Evolutionary conservation across 352 stramenopile genomes (phyloP).

Genomic region (Salisapilia sapeloensis): DNA sequence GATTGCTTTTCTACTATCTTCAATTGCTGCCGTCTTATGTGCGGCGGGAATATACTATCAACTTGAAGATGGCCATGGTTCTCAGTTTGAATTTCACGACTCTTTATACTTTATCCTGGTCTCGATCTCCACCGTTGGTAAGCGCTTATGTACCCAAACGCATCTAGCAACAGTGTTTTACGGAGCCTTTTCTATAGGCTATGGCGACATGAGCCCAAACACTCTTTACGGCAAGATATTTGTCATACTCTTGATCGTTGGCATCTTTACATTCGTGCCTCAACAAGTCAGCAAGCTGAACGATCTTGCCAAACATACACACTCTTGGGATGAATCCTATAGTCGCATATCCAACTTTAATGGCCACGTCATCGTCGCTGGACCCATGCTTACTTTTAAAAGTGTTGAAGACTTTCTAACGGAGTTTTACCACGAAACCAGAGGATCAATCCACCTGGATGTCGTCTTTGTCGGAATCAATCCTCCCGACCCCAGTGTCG

Average conservation of each 20-base stretch:
- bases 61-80: conserved; percentile 28
- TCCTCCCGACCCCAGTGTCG: conserved; percentile 14
- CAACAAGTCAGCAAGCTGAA: conserved; percentile 45
- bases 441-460: conserved; percentile 35
- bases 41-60: conserved; percentile 48
- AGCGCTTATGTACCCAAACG: background rate
- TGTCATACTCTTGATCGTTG: conserved; percentile 49
- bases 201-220: conserved; percentile 40
- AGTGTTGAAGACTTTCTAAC: conserved; percentile 37
- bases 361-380: conserved; percentile 45
- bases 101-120: conserved; percentile 62
- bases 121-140: conserved; percentile 52
- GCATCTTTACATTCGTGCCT: conserved; percentile 45
- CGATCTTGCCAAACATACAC: conserved; percentile 29
- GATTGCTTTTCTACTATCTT: conserved; percentile 44
- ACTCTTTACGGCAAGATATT: conserved; percentile 41
- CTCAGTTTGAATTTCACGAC: conserved; percentile 34
- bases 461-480: conserved; percentile 44
- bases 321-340: conserved; percentile 41
- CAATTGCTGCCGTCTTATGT: conserved; percentile 38
- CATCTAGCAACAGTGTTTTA: background rate
- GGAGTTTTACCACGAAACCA: conserved; percentile 53
- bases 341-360: conserved; percentile 12
- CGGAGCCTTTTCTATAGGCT: conserved; percentile 12
- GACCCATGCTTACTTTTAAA: conserved; percentile 19